These are phyloP conservation scores for Hortaea sp. DNA, from an alignment of 2,329 filamentous ascomycete genomes.

Conservation along the genomic window DNA sequence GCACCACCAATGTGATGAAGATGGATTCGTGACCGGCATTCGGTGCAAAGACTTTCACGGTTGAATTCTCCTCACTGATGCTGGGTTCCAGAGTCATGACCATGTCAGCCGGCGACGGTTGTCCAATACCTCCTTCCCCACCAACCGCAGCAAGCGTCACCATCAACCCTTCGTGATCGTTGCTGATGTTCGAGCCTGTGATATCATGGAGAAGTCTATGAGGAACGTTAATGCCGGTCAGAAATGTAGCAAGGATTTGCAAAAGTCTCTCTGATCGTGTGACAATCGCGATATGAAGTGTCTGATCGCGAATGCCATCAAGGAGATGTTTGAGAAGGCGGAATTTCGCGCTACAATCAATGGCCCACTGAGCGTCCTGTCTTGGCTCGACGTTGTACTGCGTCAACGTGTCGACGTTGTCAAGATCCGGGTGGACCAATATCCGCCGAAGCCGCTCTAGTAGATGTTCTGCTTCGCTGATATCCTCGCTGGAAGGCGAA, in stretches of 20 bases:
- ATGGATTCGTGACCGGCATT: background rate
- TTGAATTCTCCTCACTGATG: constrained; percentile 7
- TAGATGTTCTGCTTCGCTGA: constrained; percentile 14
- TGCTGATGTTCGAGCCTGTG: background rate
- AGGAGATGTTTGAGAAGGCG: constrained; percentile 25
- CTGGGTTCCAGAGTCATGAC: constrained; percentile 33
- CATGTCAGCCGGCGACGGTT: constrained; percentile 23
- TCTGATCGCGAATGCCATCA: constrained; percentile 13
- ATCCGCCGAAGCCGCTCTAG: constrained; percentile 18
- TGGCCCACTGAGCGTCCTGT: constrained; percentile 25
- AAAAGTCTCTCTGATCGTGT: constrained; percentile 19
- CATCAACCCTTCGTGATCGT: constrained; percentile 7
- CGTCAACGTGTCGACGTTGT: constrained; percentile 21
- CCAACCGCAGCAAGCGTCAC: constrained; percentile 28
- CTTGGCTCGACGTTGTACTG: constrained; percentile 17
- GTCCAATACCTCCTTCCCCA: constrained; percentile 13
- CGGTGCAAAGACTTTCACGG: constrained; percentile 2
- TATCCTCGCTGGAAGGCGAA: constrained; percentile 7
- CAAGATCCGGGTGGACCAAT: constrained; percentile 25
- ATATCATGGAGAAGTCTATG: constrained; percentile 1
- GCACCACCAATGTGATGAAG: constrained; percentile 31
- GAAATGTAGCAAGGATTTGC: constrained; percentile 24
- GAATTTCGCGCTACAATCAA: constrained; percentile 27
- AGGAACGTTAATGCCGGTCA: constrained; percentile 16
- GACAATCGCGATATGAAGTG: constrained; percentile 22